Percentiles rank a stretch among this genome's conserved stretches.
These are phyloP conservation scores for Peronospora tabacina DNA, from an alignment of 352 stramenopile species.

Conservation along the genomic window DNA sequence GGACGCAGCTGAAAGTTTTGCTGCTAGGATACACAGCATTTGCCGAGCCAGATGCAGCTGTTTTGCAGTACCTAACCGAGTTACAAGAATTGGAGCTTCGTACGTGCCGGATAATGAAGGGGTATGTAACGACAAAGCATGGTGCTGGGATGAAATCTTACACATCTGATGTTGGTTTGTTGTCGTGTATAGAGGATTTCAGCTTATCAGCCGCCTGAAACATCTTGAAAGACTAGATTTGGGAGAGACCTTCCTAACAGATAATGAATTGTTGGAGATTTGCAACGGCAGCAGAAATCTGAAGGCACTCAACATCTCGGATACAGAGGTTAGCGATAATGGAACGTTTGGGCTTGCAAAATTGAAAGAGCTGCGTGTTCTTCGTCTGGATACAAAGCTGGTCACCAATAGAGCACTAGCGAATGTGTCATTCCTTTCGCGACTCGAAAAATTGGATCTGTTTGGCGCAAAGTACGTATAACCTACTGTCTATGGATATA, in stretches of 20 bases:
- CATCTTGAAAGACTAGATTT: slow-evolving; percentile 51
- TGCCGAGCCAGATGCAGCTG: slow-evolving; percentile 46
- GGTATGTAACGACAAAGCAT: slow-evolving; percentile 25
- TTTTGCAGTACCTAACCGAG: slow-evolving; percentile 43
- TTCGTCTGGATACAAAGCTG: slow-evolving; percentile 53
- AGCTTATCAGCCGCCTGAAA: slow-evolving; percentile 56
- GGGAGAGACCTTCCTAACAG: slow-evolving; percentile 50
- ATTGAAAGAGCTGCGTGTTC: slow-evolving; percentile 45
- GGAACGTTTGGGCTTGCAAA: slow-evolving; percentile 41
- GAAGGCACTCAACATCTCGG: slow-evolving; percentile 53
- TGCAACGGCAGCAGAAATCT: slow-evolving; percentile 41
- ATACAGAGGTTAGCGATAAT: slow-evolving; percentile 60
- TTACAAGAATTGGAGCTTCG: slow-evolving; percentile 59
- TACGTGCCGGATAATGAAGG: slow-evolving; percentile 60
- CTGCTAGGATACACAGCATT: slow-evolving; percentile 57
- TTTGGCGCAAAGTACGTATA: slow-evolving; percentile 57
- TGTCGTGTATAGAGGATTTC: slow-evolving; percentile 36
- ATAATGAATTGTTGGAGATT: slow-evolving; percentile 51
- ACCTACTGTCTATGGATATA: not conserved
- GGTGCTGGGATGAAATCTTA: slow-evolving; percentile 1
- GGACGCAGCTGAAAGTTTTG: slow-evolving; percentile 46
- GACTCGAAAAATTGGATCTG: slow-evolving; percentile 55
- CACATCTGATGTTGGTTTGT: slow-evolving; percentile 1
- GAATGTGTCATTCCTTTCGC: slow-evolving; percentile 44
- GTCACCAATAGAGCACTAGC: slow-evolving; percentile 59